These are phyloP conservation scores for Lipomyces sp. DNA, from an alignment of 805 yeast species.

Conservation along the genomic window DNA sequence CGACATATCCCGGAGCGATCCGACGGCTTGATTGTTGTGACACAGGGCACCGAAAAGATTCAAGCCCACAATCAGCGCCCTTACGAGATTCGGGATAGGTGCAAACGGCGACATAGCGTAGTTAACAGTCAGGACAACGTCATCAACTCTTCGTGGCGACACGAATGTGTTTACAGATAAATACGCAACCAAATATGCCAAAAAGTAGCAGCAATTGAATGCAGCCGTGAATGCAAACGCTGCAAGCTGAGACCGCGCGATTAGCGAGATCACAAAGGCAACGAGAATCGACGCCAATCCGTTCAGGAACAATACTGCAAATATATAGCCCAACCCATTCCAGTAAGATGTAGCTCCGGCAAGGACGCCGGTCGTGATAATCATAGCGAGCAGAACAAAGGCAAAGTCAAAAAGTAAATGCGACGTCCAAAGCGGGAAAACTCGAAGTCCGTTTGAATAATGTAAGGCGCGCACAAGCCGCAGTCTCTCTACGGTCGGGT, in stretches of 20 bases:
- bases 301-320: conserved; percentile 35
- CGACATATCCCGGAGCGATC: conserved; percentile 32
- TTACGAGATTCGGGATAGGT: conserved; percentile 34
- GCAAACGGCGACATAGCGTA: conserved; percentile 34
- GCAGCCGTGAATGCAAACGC: conserved; percentile 40
- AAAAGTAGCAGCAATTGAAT: conserved; percentile 34
- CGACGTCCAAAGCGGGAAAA: conserved; percentile 38
- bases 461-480: conserved; percentile 38
- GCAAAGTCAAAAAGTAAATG: conserved; percentile 34
- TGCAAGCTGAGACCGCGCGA: conserved; percentile 38
- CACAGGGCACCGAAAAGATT: conserved; percentile 38
- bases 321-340: conserved; percentile 36
- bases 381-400: conserved; percentile 29
- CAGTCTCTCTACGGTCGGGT: conserved; percentile 39
- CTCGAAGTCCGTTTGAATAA: conserved; percentile 39
- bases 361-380: conserved; percentile 32
- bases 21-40: conserved; percentile 18
- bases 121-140: conserved; percentile 27
- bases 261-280: conserved; percentile 35
- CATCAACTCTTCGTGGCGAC: conserved; percentile 29
- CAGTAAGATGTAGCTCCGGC: conserved; percentile 30
- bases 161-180: conserved; percentile 34
- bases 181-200: conserved; percentile 36
- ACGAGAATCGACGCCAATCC: conserved; percentile 34
- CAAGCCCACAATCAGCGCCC: conserved; percentile 35